A percentile compares a stretch with the other conserved stretches of the same genome.
Evolutionary conservation across 23 red algal species (phyloP).

Genomic region (Chondrus crispus): DNA sequence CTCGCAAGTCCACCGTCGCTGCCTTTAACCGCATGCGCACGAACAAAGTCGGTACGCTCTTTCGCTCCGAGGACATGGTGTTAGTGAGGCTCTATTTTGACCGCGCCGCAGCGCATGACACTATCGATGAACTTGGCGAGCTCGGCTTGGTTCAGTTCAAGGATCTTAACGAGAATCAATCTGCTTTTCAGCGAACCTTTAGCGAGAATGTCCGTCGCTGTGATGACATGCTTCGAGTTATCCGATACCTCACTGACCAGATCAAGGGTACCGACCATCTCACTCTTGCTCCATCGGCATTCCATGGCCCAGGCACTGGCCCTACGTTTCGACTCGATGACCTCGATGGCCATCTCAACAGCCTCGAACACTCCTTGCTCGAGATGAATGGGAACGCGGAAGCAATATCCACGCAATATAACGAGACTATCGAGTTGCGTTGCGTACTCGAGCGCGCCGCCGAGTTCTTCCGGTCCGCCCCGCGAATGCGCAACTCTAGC

Average conservation of each 20-base stretch:
- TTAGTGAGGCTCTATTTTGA: conserved; percentile 87
- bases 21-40: conserved; percentile 23
- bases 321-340: conserved; percentile 66
- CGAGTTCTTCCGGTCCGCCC: conserved; percentile 69
- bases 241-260: conserved; percentile 70
- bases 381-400: conserved; percentile 92
- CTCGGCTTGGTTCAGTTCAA: conserved; percentile 79
- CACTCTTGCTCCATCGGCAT: conserved; percentile 3
- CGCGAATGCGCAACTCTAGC: neutral
- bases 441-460: conserved; percentile 83
- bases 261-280: conserved; percentile 28
- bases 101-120: conserved; percentile 80
- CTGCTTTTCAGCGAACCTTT: conserved; percentile 87
- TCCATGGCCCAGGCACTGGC: conserved; percentile 26
- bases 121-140: conserved; percentile 85
- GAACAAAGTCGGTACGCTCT: conserved; percentile 59
- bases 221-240: conserved; percentile 87
- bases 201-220: conserved; percentile 75
- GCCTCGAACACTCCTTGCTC: conserved; percentile 70
- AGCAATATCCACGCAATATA: conserved; percentile 65
- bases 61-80: conserved; percentile 94
- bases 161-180: conserved; percentile 81
- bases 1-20: conserved; percentile 3
- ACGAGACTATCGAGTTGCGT: conserved; percentile 67
- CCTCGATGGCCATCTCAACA: conserved; percentile 77